phyloP scores from a whole-genome alignment of 2,329 filamentous ascomycete genomes.

The Exophiala spinifera region DNA sequence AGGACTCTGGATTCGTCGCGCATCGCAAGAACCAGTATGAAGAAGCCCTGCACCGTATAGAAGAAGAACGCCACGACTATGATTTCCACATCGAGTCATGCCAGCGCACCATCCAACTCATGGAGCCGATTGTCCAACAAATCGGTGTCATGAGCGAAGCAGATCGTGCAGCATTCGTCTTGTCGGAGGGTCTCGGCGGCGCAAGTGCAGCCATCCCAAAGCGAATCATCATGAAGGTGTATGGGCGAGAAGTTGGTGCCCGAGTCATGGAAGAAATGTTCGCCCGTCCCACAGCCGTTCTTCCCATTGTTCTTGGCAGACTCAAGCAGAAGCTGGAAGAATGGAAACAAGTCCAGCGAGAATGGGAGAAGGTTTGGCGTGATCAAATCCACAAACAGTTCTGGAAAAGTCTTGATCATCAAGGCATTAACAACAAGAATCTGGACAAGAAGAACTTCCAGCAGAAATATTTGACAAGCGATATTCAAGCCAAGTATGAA shows the following conservation, averaged over 20 bases:
- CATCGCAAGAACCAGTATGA: slow-evolving; percentile 96
- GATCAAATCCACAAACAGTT: slow-evolving; percentile 93
- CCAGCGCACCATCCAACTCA: slow-evolving; percentile 87
- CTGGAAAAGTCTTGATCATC: slow-evolving; percentile 93
- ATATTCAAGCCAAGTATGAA: slow-evolving; percentile 89
- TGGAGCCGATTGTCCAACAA: slow-evolving; percentile 90
- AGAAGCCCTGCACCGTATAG: slow-evolving; percentile 89
- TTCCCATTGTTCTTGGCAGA: slow-evolving; percentile 82
- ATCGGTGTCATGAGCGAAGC: slow-evolving; percentile 73
- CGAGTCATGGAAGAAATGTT: slow-evolving; percentile 88
- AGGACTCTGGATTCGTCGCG: slow-evolving; percentile 95
- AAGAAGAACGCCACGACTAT: slow-evolving; percentile 97
- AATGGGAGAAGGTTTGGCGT: slow-evolving; percentile 99
- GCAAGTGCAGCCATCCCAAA: slow-evolving; percentile 97
- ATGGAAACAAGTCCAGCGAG: slow-evolving; percentile 93
- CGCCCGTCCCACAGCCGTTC: slow-evolving; percentile 74
- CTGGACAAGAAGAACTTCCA: slow-evolving; percentile 89
- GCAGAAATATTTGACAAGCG: slow-evolving; percentile 81
- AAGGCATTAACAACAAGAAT: slow-evolving; percentile 84
- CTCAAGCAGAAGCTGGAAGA: slow-evolving; percentile 96
- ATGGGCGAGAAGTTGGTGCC: slow-evolving; percentile 77
- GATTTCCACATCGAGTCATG: slow-evolving; percentile 98
- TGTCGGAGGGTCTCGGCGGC: slow-evolving; percentile 80
- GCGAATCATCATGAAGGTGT: slow-evolving; percentile 95
- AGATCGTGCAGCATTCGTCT: slow-evolving; percentile 71